A percentile compares a stretch with the other conserved stretches of the same genome.
phyloP scores from a whole-genome alignment of 352 stramenopile genomes.

The Phytophthora pini region DNA sequence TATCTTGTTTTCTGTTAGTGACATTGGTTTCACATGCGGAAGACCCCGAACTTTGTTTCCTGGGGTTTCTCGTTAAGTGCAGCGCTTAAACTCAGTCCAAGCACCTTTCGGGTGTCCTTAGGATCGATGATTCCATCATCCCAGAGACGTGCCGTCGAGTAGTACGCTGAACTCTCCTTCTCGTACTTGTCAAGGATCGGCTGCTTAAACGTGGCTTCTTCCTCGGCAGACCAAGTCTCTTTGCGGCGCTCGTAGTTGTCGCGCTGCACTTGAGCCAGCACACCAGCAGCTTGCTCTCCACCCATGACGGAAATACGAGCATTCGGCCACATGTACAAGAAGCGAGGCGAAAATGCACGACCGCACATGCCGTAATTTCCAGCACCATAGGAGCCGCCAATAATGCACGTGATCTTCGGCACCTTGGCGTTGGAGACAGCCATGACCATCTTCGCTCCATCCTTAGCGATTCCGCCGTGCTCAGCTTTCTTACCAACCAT shows the following conservation, averaged over 20 bases:
- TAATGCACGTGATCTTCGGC: slow-evolving; percentile 98
- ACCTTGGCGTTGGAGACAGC: slow-evolving; percentile 95
- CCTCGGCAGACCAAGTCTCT: slow-evolving; percentile 70
- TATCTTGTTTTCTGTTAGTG: slow-evolving; percentile 1
- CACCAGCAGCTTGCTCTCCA: slow-evolving; percentile 95
- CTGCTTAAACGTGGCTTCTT: slow-evolving; percentile 95
- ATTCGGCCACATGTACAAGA: slow-evolving; percentile 99
- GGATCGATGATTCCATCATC: slow-evolving; percentile 99
- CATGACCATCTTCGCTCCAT: slow-evolving; percentile 97
- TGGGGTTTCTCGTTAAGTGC: slow-evolving; percentile 74
- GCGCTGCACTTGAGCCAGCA: slow-evolving; percentile 95
- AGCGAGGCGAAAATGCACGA: slow-evolving; percentile 95
- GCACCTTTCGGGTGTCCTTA: slow-evolving; percentile 91
- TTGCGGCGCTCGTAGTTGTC: slow-evolving; percentile 86
- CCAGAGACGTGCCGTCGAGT: slow-evolving; percentile 96
- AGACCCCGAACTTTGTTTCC: slow-evolving; percentile 96
- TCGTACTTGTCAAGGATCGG: slow-evolving; percentile 97
- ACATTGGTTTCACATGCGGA: slow-evolving; percentile 89
- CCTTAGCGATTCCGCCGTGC: slow-evolving; percentile 97
- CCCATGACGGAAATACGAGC: slow-evolving; percentile 97
- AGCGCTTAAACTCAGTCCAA: slow-evolving; percentile 80
- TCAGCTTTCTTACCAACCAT: slow-evolving; percentile 98
- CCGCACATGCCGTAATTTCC: slow-evolving; percentile 99
- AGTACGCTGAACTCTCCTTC: slow-evolving; percentile 94
- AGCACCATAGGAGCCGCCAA: slow-evolving; percentile 96